A percentile compares a stretch with the other conserved stretches of the same genome.
Conservation (phyloP, 139 green algal species). For the Coelastrella sp. region DNA sequence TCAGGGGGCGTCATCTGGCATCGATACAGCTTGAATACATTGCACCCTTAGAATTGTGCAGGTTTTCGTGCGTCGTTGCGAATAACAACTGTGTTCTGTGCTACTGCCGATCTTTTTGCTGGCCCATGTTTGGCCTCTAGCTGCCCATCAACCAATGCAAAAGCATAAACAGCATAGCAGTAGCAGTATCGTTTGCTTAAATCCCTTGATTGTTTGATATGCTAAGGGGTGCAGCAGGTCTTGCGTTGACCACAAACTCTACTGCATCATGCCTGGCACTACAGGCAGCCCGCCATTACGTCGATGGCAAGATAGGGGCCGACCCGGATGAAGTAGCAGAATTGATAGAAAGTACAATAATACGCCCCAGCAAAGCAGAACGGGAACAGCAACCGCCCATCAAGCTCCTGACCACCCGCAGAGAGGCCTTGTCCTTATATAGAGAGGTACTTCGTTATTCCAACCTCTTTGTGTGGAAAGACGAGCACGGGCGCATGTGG, state of each 20-base stretch:
- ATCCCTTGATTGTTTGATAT: not conserved
- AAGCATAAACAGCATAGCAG: no score
- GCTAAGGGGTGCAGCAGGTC: not conserved
- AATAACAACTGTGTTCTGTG: not conserved
- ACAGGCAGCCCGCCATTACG: not conserved
- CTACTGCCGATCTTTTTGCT: not conserved
- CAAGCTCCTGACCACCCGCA: conserved; percentile 59
- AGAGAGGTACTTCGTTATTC: conserved; percentile 68
- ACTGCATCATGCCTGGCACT: not conserved
- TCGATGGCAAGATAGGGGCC: conserved; percentile 47
- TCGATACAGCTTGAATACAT: no score
- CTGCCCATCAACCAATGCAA: no score
- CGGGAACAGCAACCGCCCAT: conserved; percentile 15
- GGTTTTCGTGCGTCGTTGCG: no score
- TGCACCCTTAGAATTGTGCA: no score
- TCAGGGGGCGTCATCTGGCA: no score
- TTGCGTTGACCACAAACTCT: not conserved
- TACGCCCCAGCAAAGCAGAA: conserved; percentile 40
- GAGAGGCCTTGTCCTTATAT: conserved; percentile 71
- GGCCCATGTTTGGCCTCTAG: no score
- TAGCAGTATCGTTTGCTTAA: not conserved
- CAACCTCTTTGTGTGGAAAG: conserved; percentile 73
- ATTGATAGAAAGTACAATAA: conserved; percentile 57
- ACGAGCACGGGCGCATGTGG: conserved; percentile 69
- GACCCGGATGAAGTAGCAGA: conserved; percentile 55